Percentiles rank a stretch among this genome's conserved stretches.
These are phyloP conservation scores for Ophiocordyceps camponoti-rufipedis DNA, from an alignment of 2,329 filamentous ascomycete species.

Conservation along the genomic window DNA sequence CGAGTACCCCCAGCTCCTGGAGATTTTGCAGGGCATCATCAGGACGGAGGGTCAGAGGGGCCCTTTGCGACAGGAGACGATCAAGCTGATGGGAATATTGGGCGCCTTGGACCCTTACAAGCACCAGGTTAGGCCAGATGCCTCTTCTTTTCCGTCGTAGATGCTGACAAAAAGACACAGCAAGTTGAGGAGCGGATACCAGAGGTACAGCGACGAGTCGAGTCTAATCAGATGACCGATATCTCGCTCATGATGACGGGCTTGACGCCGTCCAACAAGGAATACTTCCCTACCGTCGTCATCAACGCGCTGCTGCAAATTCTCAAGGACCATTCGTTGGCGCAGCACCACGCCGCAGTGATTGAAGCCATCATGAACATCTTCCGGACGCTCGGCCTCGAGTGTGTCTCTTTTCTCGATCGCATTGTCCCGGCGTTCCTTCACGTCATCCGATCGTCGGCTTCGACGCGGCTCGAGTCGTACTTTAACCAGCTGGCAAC, in stretches of 20 bases:
- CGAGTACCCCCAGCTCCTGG: slow-evolving; percentile 84
- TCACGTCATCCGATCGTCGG: slow-evolving; percentile 67
- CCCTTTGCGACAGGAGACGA: slow-evolving; percentile 76
- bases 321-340: slow-evolving; percentile 74
- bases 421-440: slow-evolving; percentile 92
- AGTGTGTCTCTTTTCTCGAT: slow-evolving; percentile 87
- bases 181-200: slow-evolving; percentile 81
- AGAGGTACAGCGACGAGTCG: slow-evolving; percentile 52
- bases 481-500: slow-evolving; percentile 96
- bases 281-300: slow-evolving; percentile 95
- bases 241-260: slow-evolving; percentile 97
- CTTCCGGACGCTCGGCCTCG: slow-evolving; percentile 86
- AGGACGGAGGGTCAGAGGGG: slow-evolving; percentile 75
- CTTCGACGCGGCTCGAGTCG: slow-evolving; percentile 63
- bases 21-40: slow-evolving; percentile 85
- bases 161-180: slow-evolving; percentile 6
- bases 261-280: slow-evolving; percentile 86
- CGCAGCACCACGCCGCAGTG: slow-evolving; percentile 80
- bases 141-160: background rate
- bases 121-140: slow-evolving; percentile 41
- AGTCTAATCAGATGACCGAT: slow-evolving; percentile 58
- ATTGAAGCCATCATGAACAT: slow-evolving; percentile 99
- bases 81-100: slow-evolving; percentile 88
- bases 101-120: slow-evolving; percentile 93
- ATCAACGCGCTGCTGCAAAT: slow-evolving; percentile 91